phyloP scores from a whole-genome alignment of 2,329 filamentous ascomycete species.

The Microcyclospora pomicola region DNA sequence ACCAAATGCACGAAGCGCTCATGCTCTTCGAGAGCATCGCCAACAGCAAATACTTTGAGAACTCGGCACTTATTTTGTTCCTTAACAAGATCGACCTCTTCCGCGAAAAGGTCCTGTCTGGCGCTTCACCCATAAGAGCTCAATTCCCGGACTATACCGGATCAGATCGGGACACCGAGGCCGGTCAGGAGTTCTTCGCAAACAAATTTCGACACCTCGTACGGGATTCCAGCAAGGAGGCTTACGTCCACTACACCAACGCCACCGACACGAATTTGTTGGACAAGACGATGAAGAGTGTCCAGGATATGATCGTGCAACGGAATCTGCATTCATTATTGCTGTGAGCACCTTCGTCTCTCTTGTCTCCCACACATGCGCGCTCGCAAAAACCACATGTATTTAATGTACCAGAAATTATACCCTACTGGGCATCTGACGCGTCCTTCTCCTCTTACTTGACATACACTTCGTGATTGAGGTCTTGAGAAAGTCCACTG shows the following conservation, averaged over 20 bases:
- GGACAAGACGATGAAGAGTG: slow-evolving; percentile 39
- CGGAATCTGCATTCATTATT: slow-evolving; percentile 38
- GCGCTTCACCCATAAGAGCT: slow-evolving; percentile 33
- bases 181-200: slow-evolving; percentile 36
- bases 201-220: slow-evolving; percentile 38
- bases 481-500: no score
- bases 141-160: slow-evolving; percentile 38
- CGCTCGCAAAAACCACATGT: no score
- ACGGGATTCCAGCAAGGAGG: slow-evolving; percentile 36
- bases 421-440: no score
- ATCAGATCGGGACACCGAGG: slow-evolving; percentile 31
- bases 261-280: slow-evolving; percentile 37
- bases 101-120: slow-evolving; percentile 34
- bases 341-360: slow-evolving; percentile 18
- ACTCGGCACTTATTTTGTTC: slow-evolving; percentile 38
- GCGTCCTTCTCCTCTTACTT: no score
- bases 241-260: slow-evolving; percentile 40
- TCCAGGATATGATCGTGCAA: slow-evolving; percentile 42
- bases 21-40: slow-evolving; percentile 41
- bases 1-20: slow-evolving; percentile 42
- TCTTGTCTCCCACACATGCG: slow-evolving; percentile 2
- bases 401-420: no score
- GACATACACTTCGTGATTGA: no score
- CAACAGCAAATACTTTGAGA: slow-evolving; percentile 39
- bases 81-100: slow-evolving; percentile 42